These are phyloP conservation scores for Neobulgaria alba DNA, from an alignment of 2,329 filamentous ascomycete species.

Conservation along the genomic window DNA sequence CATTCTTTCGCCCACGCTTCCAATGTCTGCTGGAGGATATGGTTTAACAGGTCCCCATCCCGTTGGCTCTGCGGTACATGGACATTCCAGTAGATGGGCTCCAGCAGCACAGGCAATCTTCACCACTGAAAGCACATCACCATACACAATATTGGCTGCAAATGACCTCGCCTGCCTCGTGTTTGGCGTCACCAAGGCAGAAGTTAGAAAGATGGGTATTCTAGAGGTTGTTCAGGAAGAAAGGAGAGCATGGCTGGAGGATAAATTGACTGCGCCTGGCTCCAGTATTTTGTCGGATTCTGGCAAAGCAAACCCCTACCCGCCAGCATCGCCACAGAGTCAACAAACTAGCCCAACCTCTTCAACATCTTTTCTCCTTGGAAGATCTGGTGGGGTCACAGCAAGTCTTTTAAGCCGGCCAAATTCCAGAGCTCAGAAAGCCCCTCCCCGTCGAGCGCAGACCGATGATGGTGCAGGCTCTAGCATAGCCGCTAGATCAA, in stretches of 20 bases:
- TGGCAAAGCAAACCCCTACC: constrained; percentile 14
- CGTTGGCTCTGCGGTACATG: constrained; percentile 59
- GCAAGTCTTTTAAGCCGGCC: constrained; percentile 77
- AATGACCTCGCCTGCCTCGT: constrained; percentile 94
- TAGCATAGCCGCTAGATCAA: constrained; percentile 34
- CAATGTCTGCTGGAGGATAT: constrained; percentile 30
- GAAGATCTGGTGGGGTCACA: constrained; percentile 62
- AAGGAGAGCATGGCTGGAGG: constrained; percentile 78
- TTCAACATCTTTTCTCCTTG: constrained; percentile 54
- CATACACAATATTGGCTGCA: constrained; percentile 92
- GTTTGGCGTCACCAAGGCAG: constrained; percentile 97
- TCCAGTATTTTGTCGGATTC: constrained; percentile 31
- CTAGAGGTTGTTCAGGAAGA: constrained; percentile 90
- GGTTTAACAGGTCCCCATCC: constrained; percentile 21
- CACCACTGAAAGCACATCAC: constrained; percentile 81
- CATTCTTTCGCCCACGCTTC: constrained; percentile 36
- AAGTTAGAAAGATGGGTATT: constrained; percentile 91
- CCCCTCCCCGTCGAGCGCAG: constrained; percentile 47
- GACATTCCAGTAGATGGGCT: constrained; percentile 82
- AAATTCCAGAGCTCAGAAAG: constrained; percentile 44
- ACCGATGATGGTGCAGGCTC: constrained; percentile 50
- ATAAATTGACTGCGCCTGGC: constrained; percentile 64
- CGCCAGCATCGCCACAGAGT: constrained; percentile 16
- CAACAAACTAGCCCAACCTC: constrained; percentile 26
- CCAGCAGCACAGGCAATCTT: constrained; percentile 94